Conservation (phyloP, 225 moss, liverwort and hornwort species). For the Pleurozium schreberi region DNA sequence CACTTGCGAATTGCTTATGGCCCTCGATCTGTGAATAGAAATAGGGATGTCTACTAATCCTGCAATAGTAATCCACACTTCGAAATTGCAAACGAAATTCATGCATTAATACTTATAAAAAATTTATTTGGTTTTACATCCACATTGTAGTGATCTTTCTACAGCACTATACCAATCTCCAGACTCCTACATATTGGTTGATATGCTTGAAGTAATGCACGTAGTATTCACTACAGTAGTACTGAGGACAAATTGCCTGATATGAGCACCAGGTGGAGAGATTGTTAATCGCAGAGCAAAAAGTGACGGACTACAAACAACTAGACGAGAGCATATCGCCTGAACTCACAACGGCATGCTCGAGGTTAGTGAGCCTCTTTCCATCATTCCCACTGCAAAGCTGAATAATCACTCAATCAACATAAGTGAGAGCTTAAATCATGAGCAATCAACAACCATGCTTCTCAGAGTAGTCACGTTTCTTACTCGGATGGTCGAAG, state of each 20-base stretch:
- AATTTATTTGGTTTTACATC: neutral
- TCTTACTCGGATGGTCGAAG: constrained; percentile 28
- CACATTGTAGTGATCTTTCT: neutral
- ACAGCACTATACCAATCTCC: neutral
- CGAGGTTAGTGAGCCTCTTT: neutral
- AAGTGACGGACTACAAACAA: constrained; percentile 61
- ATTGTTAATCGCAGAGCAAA: constrained; percentile 68
- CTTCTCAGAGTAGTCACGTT: constrained; percentile 22
- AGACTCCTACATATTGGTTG: neutral
- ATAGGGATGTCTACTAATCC: neutral
- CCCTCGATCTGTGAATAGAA: neutral
- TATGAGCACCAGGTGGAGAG: constrained; percentile 60
- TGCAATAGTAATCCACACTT: neutral
- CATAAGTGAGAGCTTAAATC: neutral
- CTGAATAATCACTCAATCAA: neutral
- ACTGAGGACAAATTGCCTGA: neutral
- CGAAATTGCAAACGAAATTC: neutral
- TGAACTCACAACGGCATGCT: constrained; percentile 26
- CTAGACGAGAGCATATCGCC: constrained; percentile 38
- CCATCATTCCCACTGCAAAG: neutral
- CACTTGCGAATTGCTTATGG: too few relatives aligned
- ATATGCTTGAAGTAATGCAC: neutral
- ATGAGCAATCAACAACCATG: neutral
- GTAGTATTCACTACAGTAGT: neutral
- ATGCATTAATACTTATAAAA: neutral